A percentile compares a stretch with the other conserved stretches of the same genome.
phyloP scores from a whole-genome alignment of 2,329 filamentous ascomycete genomes.

The Arthrobotrys conoides region DNA sequence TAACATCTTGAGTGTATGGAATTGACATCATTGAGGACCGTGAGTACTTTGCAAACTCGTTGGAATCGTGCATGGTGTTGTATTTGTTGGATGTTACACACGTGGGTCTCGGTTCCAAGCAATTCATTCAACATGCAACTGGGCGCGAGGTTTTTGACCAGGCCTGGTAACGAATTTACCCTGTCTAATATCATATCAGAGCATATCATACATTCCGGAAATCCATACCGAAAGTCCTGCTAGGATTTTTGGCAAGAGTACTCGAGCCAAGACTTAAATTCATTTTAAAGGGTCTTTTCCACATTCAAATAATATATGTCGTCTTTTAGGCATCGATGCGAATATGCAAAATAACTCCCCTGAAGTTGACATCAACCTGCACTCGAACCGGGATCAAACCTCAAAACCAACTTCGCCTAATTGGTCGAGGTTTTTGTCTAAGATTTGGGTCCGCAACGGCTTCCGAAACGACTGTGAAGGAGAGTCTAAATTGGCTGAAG shows the following conservation, averaged over 20 bases:
- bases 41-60: not conserved
- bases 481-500: conserved; percentile 38
- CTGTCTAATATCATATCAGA: conserved; percentile 6
- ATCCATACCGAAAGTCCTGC: not conserved
- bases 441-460: conserved; percentile 41
- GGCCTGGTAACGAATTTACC: conserved; percentile 22
- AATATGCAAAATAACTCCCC: not conserved
- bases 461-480: conserved; percentile 53
- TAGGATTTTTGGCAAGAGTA: not conserved
- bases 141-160: not conserved
- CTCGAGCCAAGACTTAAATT: not conserved
- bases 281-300: not conserved
- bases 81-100: conserved; percentile 11
- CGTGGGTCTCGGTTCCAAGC: conserved; percentile 9
- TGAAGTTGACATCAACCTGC: not conserved
- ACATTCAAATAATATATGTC: conserved; percentile 21
- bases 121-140: not conserved
- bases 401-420: conserved; percentile 26
- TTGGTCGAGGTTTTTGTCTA: conserved; percentile 41
- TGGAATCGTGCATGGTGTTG: not conserved
- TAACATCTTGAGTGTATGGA: not conserved
- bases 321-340: conserved; percentile 5
- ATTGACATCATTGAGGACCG: not conserved
- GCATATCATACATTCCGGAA: conserved; percentile 13
- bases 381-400: not conserved